Percentiles rank a stretch among this genome's conserved stretches.
These are phyloP conservation scores for Brassica cretica DNA, from an alignment of 345 rosid genomes.

Conservation along the genomic window DNA sequence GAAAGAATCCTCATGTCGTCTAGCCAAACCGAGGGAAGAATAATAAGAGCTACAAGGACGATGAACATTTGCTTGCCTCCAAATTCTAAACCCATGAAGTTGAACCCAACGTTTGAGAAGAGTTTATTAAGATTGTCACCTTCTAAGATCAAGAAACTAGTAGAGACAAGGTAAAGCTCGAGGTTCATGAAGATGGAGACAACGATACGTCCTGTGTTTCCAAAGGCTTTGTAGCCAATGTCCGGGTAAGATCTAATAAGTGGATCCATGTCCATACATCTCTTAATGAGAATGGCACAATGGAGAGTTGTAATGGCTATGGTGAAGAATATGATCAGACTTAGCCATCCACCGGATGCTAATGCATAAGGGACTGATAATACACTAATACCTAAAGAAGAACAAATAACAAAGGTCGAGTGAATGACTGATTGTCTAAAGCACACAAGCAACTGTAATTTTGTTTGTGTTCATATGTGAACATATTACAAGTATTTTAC, in stretches of 20 bases:
- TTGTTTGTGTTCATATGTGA: background rate
- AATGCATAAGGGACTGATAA: constrained; percentile 81
- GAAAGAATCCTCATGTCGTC: constrained; percentile 77
- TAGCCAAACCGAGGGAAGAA: constrained; percentile 82
- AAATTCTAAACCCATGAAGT: constrained; percentile 47
- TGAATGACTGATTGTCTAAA: background rate
- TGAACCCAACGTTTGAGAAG: constrained; percentile 51
- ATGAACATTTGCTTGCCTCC: constrained; percentile 63
- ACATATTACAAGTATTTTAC: no score
- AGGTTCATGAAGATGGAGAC: constrained; percentile 63
- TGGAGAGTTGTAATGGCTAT: constrained; percentile 64
- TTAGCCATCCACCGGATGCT: constrained; percentile 91
- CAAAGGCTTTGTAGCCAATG: constrained; percentile 81
- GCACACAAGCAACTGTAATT: background rate
- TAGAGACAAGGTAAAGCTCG: constrained; percentile 80
- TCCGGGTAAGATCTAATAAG: constrained; percentile 72
- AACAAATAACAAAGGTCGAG: background rate
- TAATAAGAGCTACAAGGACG: constrained; percentile 60
- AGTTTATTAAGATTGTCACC: constrained; percentile 78
- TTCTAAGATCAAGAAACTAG: constrained; percentile 85
- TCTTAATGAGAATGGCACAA: constrained; percentile 66
- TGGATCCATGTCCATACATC: constrained; percentile 76
- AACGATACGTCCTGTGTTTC: constrained; percentile 59
- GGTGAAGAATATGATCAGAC: constrained; percentile 58
- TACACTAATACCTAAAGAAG: constrained; percentile 72